Evolutionary conservation across 371 early-diverging fungal genomes (phyloP), one percentile per base, ranked within the genome.

Genomic region (Chytridium lagenaria): DNA sequence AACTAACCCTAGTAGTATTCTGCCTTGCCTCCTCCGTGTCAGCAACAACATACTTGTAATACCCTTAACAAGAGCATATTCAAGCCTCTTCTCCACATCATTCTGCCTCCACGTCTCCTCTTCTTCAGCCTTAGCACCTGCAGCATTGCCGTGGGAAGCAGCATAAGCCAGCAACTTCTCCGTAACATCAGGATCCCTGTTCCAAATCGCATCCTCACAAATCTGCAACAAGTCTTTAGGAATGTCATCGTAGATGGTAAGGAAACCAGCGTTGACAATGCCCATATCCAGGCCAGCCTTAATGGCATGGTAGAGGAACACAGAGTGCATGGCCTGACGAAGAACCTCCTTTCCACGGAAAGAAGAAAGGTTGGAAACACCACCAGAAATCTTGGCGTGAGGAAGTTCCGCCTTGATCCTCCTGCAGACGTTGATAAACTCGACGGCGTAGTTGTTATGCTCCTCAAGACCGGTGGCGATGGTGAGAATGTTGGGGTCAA

Each of bases 211-310:
- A 73, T 92, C 88, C 80, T 96, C 97, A 80, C 97, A 96, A 23
- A 96, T 87, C 68, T 92, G 81, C 50, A 95, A 79, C 63, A 96
- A 82, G 77, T 95, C 95, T 82, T 94, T 93, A 73, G 94, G 94
- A 57, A 96, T 94, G 64, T 95, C 95, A 77, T 94, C 95, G 73
- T 96, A 95, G 66, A 95, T 94, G 31, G 95, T 92, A 84, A 95
- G 85, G 86, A 92, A 92, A 73, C 96, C 97, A 15, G 95, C 93
- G 80, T 95, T 95, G 74, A 96, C 97, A 70, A 96, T 96, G 75
- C 96, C 97, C 97, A 96, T 95, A 80, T 95, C 95, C 93, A 96
- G 92, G 23, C 96, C 95, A 22, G 87, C 94, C 78, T 92, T 87
- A 78, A 94, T 93, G 23, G 95, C 88, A 75, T 96, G 96, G 82